Evolutionary conservation across 1,139 yeast species (phyloP), one percentile per base, ranked within the genome.

Genomic region (Pichia norvegensis): DNA sequence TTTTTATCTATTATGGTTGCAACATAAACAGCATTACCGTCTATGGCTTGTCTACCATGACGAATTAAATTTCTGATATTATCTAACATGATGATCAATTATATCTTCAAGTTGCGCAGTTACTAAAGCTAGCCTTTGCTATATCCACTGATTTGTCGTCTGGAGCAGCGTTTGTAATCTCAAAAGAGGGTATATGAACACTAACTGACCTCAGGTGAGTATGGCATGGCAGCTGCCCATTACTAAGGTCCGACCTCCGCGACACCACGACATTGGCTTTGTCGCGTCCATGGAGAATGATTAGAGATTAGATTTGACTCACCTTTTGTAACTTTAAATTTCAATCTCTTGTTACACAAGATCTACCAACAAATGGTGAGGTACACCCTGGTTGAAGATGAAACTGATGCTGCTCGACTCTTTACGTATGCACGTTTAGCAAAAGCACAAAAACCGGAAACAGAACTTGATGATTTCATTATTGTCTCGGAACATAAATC

Each of bases 31-130:
- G 35, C 25, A 7, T 31, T 25, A 36, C 29, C 20, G 14, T 46
- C 47, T 5, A 42, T 54, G 51, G 94, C 94, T 60, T 84, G 86
- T 56, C 78, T 82, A 31, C 95, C 95, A 57, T 85, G 94, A 57
- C 95, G 79, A 50, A 85, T 85, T 61, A 85, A 83, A 55, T 87
- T 86, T 64, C 81, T 81, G 50, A 85, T 68, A 60, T 84, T 84
- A 72, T 49, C 39, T 19, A 38, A 23, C 41, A 29, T 38, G 25
- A 17, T 16, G 4, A 14, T 27, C n/a, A 5, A 3, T 27, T 10
- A 14, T 27, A 27, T 14, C 5, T 14, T 13, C 31, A 6, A 3
- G 16, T 11, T 27, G 5, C 3, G 3, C 6, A 13, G 31, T 10
- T 7, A 10, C 27, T 25, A 9, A 3, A 4, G 5, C n/a, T 27